Percentiles rank a stretch among this genome's conserved stretches.
Conservation (phyloP, 2,329 filamentous ascomycete genomes). For the Monilinia polystroma region DNA sequence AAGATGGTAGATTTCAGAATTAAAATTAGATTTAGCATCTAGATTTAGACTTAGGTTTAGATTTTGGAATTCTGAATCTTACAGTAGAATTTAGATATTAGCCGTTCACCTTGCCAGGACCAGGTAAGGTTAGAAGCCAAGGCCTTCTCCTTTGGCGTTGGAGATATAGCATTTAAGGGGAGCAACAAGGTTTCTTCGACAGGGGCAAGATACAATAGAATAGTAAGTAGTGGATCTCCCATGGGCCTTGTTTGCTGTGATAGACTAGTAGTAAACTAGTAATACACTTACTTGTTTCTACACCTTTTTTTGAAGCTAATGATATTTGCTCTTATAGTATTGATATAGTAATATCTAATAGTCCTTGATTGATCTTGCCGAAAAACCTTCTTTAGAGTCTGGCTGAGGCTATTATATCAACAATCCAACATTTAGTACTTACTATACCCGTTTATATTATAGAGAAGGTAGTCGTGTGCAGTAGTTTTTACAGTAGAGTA, state of each 20-base stretch:
- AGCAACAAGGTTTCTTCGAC: conserved; percentile 9
- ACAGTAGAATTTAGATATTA: too few relatives aligned
- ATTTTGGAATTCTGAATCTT: too few relatives aligned
- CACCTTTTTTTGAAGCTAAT: too few relatives aligned
- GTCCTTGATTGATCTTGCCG: neutral
- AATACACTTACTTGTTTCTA: too few relatives aligned
- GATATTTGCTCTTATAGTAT: neutral
- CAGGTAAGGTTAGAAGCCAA: conserved; percentile 17
- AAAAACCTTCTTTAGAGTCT: neutral
- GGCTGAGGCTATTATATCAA: conserved; percentile 2
- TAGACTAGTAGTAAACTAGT: too few relatives aligned
- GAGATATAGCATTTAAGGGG: conserved; percentile 19
- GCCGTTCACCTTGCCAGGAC: conserved; percentile 23
- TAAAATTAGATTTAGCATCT: too few relatives aligned
- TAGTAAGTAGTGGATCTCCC: neutral
- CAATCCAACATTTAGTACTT: neutral
- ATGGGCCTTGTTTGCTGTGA: neutral
- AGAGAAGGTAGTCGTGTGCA: neutral
- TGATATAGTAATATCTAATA: neutral
- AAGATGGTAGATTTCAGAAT: too few relatives aligned
- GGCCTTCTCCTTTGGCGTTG: conserved; percentile 17
- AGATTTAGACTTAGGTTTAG: too few relatives aligned
- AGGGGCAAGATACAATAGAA: neutral
- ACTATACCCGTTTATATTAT: neutral
- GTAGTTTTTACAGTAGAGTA: neutral